Conservation (phyloP, 768 basidiomycete genomes). For the Dioszegia hungarica region DNA sequence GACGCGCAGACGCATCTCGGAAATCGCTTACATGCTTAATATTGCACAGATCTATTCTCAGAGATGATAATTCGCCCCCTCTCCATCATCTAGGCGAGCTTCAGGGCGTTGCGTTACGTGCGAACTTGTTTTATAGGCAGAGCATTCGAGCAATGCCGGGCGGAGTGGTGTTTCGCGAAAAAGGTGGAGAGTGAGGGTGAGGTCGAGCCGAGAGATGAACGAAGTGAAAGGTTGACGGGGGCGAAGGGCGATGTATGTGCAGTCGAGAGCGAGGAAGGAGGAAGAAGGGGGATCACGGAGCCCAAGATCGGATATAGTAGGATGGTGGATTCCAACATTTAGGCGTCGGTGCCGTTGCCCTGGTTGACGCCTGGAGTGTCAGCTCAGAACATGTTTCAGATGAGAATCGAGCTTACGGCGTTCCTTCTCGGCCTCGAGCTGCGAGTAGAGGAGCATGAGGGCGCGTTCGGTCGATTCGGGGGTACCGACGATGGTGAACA, state of each 20-base stretch:
- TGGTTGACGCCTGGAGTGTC: conserved; percentile 11
- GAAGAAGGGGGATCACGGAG: not conserved
- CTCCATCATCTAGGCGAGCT: not conserved
- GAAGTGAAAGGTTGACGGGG: not conserved
- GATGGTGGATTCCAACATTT: conserved; percentile 1
- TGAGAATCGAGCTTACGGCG: conserved; percentile 55
- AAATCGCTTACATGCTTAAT: not conserved
- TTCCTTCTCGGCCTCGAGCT: conserved; percentile 65
- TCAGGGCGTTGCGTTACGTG: no score
- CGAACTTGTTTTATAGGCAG: not conserved
- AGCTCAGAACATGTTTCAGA: not conserved
- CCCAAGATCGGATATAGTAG: not conserved
- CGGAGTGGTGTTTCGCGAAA: not conserved
- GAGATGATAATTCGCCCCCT: not conserved
- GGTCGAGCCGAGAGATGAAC: not conserved
- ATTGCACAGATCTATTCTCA: not conserved
- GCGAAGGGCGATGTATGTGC: not conserved
- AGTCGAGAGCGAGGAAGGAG: not conserved
- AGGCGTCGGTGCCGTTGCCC: conserved; percentile 5
- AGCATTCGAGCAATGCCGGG: not conserved
- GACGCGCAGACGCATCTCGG: no score
- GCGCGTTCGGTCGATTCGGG: conserved; percentile 97
- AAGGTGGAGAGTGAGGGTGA: not conserved
- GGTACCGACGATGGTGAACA: conserved; percentile 96
- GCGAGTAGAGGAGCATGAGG: conserved; percentile 92